Base-by-base conservation (phyloP, 1,284 basidiomycete genomes). In the Ceratobasidium sp. region DNA sequence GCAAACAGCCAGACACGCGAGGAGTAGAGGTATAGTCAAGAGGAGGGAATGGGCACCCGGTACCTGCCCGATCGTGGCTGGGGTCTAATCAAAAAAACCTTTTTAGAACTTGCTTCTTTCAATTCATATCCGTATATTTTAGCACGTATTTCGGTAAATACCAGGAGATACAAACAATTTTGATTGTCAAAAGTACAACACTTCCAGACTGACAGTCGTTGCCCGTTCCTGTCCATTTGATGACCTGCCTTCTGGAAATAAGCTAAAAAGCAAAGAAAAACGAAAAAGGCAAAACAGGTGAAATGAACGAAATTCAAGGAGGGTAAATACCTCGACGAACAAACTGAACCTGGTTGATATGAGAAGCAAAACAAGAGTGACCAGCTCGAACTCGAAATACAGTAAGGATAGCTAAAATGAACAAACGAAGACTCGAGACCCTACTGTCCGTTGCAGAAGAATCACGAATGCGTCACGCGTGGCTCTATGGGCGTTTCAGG, bases 51-150 rank as follows among this genome's bases (percentile, higher is more conserved):
- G 58, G 31, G 45, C 23, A 37, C 20, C 33, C 54, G 33, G 68
- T 51, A 69, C 68, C 68, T 60, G 58, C 11, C 69, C 69, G 69
- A 74, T 74, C 58, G 69, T 74, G 69, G 69, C 56, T 74, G 69
- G 49, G 58, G 58, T 37, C 69, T 33, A 74, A 60, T 49, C 64
- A 58, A 74, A n/a, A 60, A 26, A 58, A 28, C 20, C 58, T 61
- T 28, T 63, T 73, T 60, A 11, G 42, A 42, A 64, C 61, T 42
- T 31, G 42, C 69, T 39, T 61, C 58, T 61, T 74, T 60, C 37
- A 61, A 60, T 74, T 63, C 49, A n/a, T 37, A 20, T 23, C 13
- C 33, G 23, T 45, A 20, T 33, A 45, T 65, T 51, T 33, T 66
- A 51, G 39, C 47, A 42, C 47, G 15, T 47, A 47, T 20, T 45